Evolutionary conservation across 2,329 filamentous ascomycete species (phyloP).

Genomic region (Aspergillus sp.): DNA sequence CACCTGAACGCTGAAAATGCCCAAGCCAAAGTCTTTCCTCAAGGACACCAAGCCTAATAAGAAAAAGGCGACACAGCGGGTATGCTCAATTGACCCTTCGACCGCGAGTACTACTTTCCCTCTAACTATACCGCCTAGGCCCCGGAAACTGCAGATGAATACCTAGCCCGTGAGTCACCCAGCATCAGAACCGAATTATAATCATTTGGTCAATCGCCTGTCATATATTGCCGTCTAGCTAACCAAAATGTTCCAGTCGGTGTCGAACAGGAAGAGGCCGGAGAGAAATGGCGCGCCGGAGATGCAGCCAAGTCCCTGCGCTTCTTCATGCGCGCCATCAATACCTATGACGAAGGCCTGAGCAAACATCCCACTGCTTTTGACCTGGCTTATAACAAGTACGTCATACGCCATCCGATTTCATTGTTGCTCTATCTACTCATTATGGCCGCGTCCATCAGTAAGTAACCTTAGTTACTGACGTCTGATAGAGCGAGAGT

Average conservation of each 20-base stretch:
- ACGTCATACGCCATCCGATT: conserved; percentile 28
- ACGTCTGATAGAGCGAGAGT: conserved; percentile 60
- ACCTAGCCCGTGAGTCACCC: conserved; percentile 55
- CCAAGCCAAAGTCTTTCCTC: conserved; percentile 42
- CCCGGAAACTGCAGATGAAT: conserved; percentile 67
- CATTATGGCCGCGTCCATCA: background rate
- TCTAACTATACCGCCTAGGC: conserved; percentile 37
- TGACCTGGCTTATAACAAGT: conserved; percentile 76
- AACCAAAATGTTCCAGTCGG: conserved; percentile 49
- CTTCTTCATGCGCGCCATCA: conserved; percentile 62
- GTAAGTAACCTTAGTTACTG: conserved; percentile 7
- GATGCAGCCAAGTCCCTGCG: conserved; percentile 66
- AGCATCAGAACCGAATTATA: background rate
- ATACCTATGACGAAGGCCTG: conserved; percentile 66
- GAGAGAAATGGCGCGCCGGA: conserved; percentile 72
- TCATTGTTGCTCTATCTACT: background rate
- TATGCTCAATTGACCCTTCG: conserved; percentile 18
- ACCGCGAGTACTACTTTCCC: background rate
- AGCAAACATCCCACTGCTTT: conserved; percentile 62
- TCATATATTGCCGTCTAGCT: background rate
- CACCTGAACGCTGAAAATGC: conserved; percentile 31
- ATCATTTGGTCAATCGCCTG: background rate
- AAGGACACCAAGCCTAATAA: conserved; percentile 45
- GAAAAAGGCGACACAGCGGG: conserved; percentile 46
- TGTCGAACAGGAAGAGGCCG: conserved; percentile 69